A percentile compares a stretch with the other conserved stretches of the same genome.
phyloP scores from a whole-genome alignment of 2,329 filamentous ascomycete species.

The Pseudocercospora fijiensis region DNA sequence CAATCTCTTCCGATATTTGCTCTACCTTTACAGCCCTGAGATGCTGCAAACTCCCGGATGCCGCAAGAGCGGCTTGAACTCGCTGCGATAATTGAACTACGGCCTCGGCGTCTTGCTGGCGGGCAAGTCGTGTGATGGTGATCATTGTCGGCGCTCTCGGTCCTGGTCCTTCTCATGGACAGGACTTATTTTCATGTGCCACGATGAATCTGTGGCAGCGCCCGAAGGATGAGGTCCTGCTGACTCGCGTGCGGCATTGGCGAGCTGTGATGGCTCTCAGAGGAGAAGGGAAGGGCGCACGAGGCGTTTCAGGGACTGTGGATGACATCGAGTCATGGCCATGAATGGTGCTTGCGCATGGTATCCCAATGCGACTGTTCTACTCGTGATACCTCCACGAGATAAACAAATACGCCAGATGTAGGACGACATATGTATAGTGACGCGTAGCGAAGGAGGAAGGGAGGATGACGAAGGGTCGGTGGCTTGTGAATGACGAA shows the following conservation, averaged over 20 bases:
- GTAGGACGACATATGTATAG: background rate
- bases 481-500: constrained; percentile 11
- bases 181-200: background rate
- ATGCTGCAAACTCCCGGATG: constrained; percentile 17
- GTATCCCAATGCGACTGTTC: background rate
- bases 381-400: background rate
- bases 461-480: background rate
- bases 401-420: background rate
- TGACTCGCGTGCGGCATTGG: background rate
- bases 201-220: background rate
- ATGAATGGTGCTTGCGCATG: background rate
- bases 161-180: background rate
- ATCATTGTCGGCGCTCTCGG: background rate
- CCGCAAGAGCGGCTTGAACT: constrained; percentile 14
- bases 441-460: background rate
- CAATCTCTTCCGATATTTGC: background rate
- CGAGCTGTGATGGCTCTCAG: background rate
- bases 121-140: constrained; percentile 1
- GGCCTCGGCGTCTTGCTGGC: background rate
- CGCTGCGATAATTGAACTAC: constrained; percentile 11
- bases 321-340: background rate
- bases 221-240: background rate
- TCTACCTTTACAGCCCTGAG: constrained; percentile 2
- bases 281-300: background rate
- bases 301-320: background rate